phyloP scores from a whole-genome alignment of 371 early-diverging fungal genomes.

The Actinomortierella ambigua region DNA sequence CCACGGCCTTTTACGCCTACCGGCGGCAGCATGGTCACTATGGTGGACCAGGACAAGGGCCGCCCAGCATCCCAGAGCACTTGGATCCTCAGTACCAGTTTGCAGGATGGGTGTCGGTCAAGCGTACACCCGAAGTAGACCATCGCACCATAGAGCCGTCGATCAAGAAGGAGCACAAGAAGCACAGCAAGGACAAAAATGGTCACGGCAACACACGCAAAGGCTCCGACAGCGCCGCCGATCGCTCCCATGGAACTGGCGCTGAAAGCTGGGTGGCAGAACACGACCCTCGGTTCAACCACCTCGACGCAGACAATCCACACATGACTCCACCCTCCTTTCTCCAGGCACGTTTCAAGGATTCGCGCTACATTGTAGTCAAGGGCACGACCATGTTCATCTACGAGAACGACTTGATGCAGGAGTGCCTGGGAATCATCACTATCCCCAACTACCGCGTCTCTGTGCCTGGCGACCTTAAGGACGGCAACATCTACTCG shows the following conservation, averaged over 20 bases:
- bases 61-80: slow-evolving; percentile 26
- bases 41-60: slow-evolving; percentile 5
- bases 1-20: slow-evolving; percentile 30
- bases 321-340: slow-evolving; percentile 31
- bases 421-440: slow-evolving; percentile 83
- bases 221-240: slow-evolving; percentile 3
- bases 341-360: slow-evolving; percentile 48
- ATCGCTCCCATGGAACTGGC: slow-evolving; percentile 5
- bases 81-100: slow-evolving; percentile 44
- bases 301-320: slow-evolving; percentile 35
- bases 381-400: slow-evolving; percentile 80
- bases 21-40: background rate
- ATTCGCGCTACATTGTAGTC: slow-evolving; percentile 76
- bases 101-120: slow-evolving; percentile 44
- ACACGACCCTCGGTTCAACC: slow-evolving; percentile 33
- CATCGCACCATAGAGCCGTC: slow-evolving; percentile 43
- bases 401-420: slow-evolving; percentile 80
- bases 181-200: slow-evolving; percentile 13
- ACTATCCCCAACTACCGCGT: slow-evolving; percentile 69
- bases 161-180: slow-evolving; percentile 28
- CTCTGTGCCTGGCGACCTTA: slow-evolving; percentile 61
- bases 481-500: slow-evolving; percentile 63
- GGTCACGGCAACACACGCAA: slow-evolving; percentile 1
- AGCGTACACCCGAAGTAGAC: slow-evolving; percentile 39
- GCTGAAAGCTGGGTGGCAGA: slow-evolving; percentile 15